Conservation (phyloP, 2,329 filamentous ascomycete genomes). For the Colletotrichum echinochloae region DNA sequence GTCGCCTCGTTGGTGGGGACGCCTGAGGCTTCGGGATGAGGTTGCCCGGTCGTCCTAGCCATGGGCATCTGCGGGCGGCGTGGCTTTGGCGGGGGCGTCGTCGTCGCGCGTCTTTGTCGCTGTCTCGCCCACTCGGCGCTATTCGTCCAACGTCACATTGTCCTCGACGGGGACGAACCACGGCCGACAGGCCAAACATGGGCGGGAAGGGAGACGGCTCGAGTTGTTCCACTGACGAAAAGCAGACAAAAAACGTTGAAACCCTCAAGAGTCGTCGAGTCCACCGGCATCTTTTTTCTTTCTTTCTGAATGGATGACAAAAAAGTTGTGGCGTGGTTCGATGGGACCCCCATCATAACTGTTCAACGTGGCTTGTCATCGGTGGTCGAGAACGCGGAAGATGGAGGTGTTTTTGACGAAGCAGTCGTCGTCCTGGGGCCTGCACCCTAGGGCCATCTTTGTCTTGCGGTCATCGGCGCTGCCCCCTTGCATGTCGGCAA, state of each 20-base stretch:
- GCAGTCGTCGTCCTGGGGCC: conserved; percentile 45
- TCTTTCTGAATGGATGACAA: too few relatives aligned
- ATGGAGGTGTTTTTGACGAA: conserved; percentile 51
- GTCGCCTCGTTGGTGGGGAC: not conserved
- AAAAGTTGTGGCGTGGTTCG: not conserved
- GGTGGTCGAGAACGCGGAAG: conserved; percentile 49
- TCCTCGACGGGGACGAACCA: not conserved
- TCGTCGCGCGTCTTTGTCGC: not conserved
- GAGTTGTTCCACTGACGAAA: not conserved
- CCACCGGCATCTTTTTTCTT: too few relatives aligned
- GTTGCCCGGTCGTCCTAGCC: not conserved
- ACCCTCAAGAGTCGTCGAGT: not conserved
- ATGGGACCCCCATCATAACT: not conserved
- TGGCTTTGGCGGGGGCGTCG: not conserved
- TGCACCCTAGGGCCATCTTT: conserved; percentile 48
- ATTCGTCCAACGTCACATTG: not conserved
- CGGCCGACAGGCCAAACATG: too few relatives aligned
- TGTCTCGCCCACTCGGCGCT: not conserved
- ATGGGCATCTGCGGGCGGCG: not conserved
- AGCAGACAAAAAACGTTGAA: not conserved
- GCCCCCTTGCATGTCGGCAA: conserved; percentile 55
- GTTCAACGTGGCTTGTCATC: conserved; percentile 2
- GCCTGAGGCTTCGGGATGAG: not conserved
- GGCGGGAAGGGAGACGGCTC: not conserved
- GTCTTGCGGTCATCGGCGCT: conserved; percentile 46